Conservation (phyloP, 2,329 filamentous ascomycete genomes). For the Zymoseptoria brevis region DNA sequence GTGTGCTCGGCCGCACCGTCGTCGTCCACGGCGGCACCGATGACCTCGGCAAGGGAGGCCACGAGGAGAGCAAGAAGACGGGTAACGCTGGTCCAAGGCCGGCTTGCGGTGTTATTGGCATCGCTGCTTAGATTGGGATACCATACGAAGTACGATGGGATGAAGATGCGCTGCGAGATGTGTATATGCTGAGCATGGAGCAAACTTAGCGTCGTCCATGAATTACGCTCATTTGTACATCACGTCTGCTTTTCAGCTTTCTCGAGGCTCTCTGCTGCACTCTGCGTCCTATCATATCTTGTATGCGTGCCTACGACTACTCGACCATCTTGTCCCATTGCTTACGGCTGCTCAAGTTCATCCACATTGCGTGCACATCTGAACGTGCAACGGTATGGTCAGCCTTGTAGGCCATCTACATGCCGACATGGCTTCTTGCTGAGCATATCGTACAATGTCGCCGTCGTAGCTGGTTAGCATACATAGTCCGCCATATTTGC, state of each 20-base stretch:
- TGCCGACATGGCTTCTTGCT: too few relatives aligned
- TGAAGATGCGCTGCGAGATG: not conserved
- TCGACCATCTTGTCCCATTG: too few relatives aligned
- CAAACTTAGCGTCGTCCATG: not conserved
- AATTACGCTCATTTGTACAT: not conserved
- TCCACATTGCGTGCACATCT: too few relatives aligned
- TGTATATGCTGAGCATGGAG: not conserved
- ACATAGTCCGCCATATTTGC: too few relatives aligned
- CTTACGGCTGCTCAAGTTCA: too few relatives aligned
- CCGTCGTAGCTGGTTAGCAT: too few relatives aligned
- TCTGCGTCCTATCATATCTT: too few relatives aligned
- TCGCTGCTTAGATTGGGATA: constrained; percentile 22
- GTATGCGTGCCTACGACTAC: too few relatives aligned
- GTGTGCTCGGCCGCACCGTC: constrained; percentile 89
- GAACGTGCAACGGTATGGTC: too few relatives aligned
- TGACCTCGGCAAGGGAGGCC: constrained; percentile 85
- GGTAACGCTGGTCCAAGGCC: constrained; percentile 90
- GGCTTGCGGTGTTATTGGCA: constrained; percentile 64
- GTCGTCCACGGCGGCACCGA: constrained; percentile 94
- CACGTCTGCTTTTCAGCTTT: not conserved
- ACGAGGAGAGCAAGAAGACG: constrained; percentile 96
- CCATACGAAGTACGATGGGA: not conserved
- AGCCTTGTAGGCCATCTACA: too few relatives aligned
- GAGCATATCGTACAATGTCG: too few relatives aligned
- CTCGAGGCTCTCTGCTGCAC: not conserved